These are phyloP conservation scores for Debaryomyces sp. DNA, from an alignment of 1,139 yeast species.

Conservation along the genomic window DNA sequence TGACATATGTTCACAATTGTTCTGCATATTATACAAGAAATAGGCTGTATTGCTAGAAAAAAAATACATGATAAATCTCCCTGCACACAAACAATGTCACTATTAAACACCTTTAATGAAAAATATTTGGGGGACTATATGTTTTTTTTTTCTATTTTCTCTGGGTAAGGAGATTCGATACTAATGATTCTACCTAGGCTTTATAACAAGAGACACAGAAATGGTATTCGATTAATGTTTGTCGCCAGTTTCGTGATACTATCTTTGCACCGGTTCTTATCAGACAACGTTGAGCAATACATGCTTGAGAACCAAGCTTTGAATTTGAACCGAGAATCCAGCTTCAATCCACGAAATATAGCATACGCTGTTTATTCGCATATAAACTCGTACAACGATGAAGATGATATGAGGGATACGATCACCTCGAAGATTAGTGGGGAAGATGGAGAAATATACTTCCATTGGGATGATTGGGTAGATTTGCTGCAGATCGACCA, in stretches of 20 bases:
- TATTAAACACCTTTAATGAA: constrained; percentile 1
- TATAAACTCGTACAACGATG: constrained; percentile 18
- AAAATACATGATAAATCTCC: background rate
- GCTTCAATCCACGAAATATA: constrained; percentile 33
- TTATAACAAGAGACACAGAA: constrained; percentile 24
- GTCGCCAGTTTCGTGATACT: constrained; percentile 17
- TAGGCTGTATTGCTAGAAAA: constrained; percentile 1
- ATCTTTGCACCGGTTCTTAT: constrained; percentile 15
- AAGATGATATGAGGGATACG: constrained; percentile 4
- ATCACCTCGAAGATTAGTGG: constrained; percentile 14
- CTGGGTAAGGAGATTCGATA: background rate
- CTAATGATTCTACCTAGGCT: constrained; percentile 17
- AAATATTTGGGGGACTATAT: background rate
- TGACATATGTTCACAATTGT: background rate
- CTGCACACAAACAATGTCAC: background rate
- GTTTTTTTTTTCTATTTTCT: background rate
- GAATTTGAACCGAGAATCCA: constrained; percentile 22
- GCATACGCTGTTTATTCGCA: constrained; percentile 23
- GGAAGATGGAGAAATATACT: constrained; percentile 25
- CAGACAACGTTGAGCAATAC: constrained; percentile 23
- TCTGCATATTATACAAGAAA: background rate
- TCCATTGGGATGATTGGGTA: constrained; percentile 51
- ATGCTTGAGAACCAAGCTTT: constrained; percentile 27
- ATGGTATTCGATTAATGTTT: constrained; percentile 20
- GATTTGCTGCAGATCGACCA: constrained; percentile 32